Evolutionary conservation across 768 basidiomycete species (phyloP).

Genomic region (Agrocybe chaxingu): DNA sequence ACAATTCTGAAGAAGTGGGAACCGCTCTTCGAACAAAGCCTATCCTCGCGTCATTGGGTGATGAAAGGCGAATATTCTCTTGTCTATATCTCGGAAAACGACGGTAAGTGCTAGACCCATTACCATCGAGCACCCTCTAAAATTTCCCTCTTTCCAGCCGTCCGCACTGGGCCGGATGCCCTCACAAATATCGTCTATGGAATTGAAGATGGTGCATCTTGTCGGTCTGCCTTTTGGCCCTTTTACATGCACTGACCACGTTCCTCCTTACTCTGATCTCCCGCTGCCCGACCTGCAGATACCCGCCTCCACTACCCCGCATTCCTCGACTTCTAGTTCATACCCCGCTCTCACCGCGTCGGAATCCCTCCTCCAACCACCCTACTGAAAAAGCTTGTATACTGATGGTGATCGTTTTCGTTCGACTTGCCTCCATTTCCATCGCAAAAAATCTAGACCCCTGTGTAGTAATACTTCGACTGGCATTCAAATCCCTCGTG

Average conservation of each 20-base stretch:
- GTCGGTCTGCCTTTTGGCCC: conserved; percentile 10
- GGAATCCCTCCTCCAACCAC: no score
- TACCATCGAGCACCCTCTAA: no score
- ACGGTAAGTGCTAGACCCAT: background rate
- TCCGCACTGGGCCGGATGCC: background rate
- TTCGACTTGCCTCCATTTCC: no score
- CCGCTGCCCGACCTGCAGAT: no score
- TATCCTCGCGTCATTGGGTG: background rate
- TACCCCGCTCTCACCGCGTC: no score
- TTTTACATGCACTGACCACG: conserved; percentile 7
- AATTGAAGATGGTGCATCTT: conserved; percentile 1
- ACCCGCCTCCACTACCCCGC: no score
- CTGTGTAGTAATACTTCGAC: no score
- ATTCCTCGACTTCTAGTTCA: no score
- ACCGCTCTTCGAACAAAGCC: background rate
- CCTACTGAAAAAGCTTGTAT: no score
- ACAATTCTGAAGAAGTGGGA: background rate
- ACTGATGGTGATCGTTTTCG: no score
- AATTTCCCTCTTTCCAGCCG: background rate
- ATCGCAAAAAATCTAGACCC: no score
- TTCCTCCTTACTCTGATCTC: background rate
- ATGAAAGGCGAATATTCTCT: background rate
- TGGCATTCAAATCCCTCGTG: no score
- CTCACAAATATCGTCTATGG: conserved; percentile 5
- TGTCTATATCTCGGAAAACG: background rate